Evolutionary conservation across 2,329 filamentous ascomycete genomes (phyloP), one percentile per base, ranked within the genome.

Genomic region (Escovopsis sp.): DNA sequence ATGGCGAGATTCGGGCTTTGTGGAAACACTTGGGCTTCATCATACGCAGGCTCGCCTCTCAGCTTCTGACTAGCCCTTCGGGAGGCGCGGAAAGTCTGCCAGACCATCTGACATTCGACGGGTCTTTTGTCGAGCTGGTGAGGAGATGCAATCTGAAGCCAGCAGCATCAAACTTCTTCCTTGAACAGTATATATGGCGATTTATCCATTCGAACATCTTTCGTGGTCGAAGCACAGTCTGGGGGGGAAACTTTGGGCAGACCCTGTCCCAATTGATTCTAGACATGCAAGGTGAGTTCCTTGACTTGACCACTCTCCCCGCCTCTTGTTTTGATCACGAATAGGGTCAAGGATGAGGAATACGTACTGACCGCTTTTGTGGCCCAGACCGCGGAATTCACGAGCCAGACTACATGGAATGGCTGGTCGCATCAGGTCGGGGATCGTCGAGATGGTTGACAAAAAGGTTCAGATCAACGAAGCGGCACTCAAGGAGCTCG

Each of bases 341-440:
- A 20, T 3, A 3, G 20, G 3, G 3, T 20, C 20, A 20, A 20
- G 20, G 20, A 20, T 20, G 20, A 20, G 20, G 20, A 20, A 15
- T 29, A 5, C 11, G 9, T 25, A 9, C 9, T n/a, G n/a, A 15
- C 12, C 42, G 13, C 35, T 4, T 14, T 37, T 30, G 13, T 29
- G 6, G n/a, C 25, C 13, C 11, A 44, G 39, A 33, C 5, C 2
- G 5, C 9, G 13, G n/a, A 10, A 4, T 5, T 11, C 4, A 27
- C 5, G 16, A 39, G 6, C 3, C 12, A n/a, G 8, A 33, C 1
- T 41, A 33, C 8, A 30, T 42, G 12, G 13, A 31, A 2, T 14
- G 11, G n/a, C 39, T n/a, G 42, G 43, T 11, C 39, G 20, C 7
- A 36, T 33, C 9, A 44, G 42, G 15, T 37, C 32, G 1, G 42